Evolutionary conservation across 257 asterid species (phyloP).

Genomic region (Parsonsia alboflavescens): DNA sequence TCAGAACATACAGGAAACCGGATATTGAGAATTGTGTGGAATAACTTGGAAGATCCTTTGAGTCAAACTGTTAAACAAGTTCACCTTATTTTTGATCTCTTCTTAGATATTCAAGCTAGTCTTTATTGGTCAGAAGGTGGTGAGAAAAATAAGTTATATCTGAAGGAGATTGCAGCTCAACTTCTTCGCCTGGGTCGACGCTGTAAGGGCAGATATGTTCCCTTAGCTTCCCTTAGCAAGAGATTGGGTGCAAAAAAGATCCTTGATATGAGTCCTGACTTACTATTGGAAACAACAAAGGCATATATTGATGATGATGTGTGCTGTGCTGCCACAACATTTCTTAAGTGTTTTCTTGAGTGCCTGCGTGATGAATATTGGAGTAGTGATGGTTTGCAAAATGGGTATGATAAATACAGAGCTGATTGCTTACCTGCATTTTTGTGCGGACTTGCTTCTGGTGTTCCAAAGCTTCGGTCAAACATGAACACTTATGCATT

Average conservation of each 20-base stretch:
- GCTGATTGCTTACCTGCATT: constrained; percentile 68
- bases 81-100: constrained; percentile 89
- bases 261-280: constrained; percentile 58
- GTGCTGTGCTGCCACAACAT: constrained; percentile 86
- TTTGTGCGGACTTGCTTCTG: constrained; percentile 77
- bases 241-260: constrained; percentile 78
- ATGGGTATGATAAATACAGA: constrained; percentile 68
- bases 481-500: constrained; percentile 87
- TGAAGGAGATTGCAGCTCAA: constrained; percentile 69
- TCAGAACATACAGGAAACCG: constrained; percentile 72
- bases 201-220: constrained; percentile 90
- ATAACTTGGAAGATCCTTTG: constrained; percentile 93
- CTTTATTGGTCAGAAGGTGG: constrained; percentile 61
- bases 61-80: constrained; percentile 96
- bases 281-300: constrained; percentile 60
- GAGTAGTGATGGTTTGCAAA: constrained; percentile 70
- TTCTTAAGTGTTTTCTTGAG: constrained; percentile 87
- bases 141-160: constrained; percentile 50
- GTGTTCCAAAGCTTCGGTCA: constrained; percentile 68
- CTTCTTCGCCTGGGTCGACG: constrained; percentile 83
- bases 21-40: constrained; percentile 78
- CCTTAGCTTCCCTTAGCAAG: constrained; percentile 78
- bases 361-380: constrained; percentile 85
- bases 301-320: constrained; percentile 89
- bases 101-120: constrained; percentile 67